Evolutionary conservation across 352 stramenopile genomes (phyloP).

Genomic region (Peronospora belbahrii): DNA sequence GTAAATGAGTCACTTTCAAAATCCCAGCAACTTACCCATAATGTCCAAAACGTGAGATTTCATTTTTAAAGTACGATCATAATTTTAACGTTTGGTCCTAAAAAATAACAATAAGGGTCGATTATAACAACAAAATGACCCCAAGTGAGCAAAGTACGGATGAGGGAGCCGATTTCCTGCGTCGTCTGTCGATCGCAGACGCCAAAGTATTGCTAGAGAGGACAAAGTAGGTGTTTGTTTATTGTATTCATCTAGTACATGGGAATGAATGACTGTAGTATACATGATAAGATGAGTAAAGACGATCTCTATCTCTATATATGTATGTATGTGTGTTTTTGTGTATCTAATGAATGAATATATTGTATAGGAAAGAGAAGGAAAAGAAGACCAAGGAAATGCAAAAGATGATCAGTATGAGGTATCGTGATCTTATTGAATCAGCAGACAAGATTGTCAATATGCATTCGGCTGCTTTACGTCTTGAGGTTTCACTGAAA

Average conservation of each 20-base stretch:
- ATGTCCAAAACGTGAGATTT: no score
- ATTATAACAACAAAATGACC: not conserved
- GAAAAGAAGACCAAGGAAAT: conserved; percentile 86
- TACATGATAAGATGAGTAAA: no score
- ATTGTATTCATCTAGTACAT: not conserved
- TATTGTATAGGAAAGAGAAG: conserved; percentile 62
- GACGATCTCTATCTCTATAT: no score
- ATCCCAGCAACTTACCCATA: no score
- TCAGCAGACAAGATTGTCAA: conserved; percentile 89
- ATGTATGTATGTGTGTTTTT: not conserved
- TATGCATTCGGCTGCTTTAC: conserved; percentile 85
- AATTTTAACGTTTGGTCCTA: not conserved
- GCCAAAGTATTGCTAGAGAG: conserved; percentile 75
- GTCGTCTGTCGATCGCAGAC: conserved; percentile 71
- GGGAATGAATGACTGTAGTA: no score
- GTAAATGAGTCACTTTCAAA: no score
- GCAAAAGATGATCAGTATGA: conserved; percentile 89
- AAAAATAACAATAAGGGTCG: not conserved
- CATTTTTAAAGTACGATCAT: no score
- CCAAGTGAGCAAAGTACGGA: conserved; percentile 11
- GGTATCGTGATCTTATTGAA: conserved; percentile 90
- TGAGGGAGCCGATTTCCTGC: conserved; percentile 53
- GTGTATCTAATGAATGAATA: not conserved
- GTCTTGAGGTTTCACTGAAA: conserved; percentile 71
- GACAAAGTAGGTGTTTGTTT: conserved; percentile 38